Conservation (phyloP, 148 eudicot genomes). For the Diospyros kaki region DNA sequence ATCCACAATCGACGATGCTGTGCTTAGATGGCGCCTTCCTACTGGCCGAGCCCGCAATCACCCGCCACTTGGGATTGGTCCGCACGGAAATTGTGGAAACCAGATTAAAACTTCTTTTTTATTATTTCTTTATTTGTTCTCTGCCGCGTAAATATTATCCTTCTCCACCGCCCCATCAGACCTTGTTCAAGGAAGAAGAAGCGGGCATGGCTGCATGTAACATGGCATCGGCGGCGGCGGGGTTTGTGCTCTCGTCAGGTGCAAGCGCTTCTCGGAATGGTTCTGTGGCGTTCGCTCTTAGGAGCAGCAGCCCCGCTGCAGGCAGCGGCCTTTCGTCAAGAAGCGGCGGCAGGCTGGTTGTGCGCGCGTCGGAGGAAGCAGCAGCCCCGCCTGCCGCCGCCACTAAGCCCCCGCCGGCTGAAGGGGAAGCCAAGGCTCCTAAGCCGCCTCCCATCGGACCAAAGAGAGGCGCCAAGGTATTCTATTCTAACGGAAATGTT, state of each 20-base stretch:
- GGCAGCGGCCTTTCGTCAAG: neutral
- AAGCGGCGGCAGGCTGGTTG: neutral
- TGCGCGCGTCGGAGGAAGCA: conserved; percentile 17
- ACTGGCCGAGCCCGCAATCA: neutral
- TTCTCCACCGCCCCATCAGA: neutral
- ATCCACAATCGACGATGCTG: neutral
- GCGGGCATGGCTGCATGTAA: conserved; percentile 17
- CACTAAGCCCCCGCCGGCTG: neutral
- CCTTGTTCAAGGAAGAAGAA: neutral
- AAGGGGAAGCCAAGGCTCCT: neutral
- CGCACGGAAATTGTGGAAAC: neutral
- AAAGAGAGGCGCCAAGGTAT: conserved; percentile 21
- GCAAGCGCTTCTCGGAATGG: neutral
- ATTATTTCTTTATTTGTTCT: neutral
- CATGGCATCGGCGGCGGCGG: conserved; percentile 16
- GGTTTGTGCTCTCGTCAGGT: conserved; percentile 13
- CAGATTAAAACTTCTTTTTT: neutral
- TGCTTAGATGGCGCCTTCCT: neutral
- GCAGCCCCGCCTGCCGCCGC: conserved; percentile 13
- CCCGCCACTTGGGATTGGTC: neutral
- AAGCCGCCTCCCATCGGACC: conserved; percentile 25
- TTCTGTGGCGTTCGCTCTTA: neutral
- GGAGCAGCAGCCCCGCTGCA: neutral
- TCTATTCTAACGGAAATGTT: neutral
- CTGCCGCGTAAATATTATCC: neutral